A percentile compares a stretch with the other conserved stretches of the same genome.
Conservation (phyloP, 2,329 filamentous ascomycete genomes). For the Phyllachora maydis region DNA sequence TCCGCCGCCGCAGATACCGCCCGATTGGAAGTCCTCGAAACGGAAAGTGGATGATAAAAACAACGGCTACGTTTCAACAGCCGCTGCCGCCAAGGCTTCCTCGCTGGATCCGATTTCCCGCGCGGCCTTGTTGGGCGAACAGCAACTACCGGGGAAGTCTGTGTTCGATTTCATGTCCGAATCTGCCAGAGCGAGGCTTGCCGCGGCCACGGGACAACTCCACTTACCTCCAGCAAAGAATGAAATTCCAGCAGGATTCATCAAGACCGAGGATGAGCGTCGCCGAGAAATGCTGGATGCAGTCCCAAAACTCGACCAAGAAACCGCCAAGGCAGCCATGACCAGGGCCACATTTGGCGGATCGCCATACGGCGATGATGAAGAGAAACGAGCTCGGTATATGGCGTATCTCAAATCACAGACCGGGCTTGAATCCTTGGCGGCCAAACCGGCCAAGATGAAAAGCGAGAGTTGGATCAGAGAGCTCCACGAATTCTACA, state of each 20-base stretch:
- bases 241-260: constrained; percentile 48
- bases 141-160: constrained; percentile 70
- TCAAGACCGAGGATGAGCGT: constrained; percentile 40
- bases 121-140: constrained; percentile 64
- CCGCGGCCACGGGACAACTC: constrained; percentile 48
- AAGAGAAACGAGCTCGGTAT: constrained; percentile 62
- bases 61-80: constrained; percentile 37
- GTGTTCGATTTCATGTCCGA: constrained; percentile 84
- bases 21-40: constrained; percentile 52
- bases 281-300: constrained; percentile 34
- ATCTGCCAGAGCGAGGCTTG: constrained; percentile 57
- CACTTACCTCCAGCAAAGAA: constrained; percentile 61
- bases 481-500: constrained; percentile 58
- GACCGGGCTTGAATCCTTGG: constrained; percentile 40
- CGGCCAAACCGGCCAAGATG: constrained; percentile 19
- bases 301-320: constrained; percentile 43
- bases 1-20: constrained; percentile 44
- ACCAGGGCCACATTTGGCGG: constrained; percentile 43
- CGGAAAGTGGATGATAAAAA: constrained; percentile 11
- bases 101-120: constrained; percentile 56
- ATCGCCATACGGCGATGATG: constrained; percentile 67
- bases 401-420: constrained; percentile 60
- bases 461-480: constrained; percentile 55
- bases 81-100: constrained; percentile 61
- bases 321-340: constrained; percentile 47